Evolutionary conservation across 768 basidiomycete species (phyloP), one percentile per base, ranked within the genome.

Genomic region (Leccinellum luteum): DNA sequence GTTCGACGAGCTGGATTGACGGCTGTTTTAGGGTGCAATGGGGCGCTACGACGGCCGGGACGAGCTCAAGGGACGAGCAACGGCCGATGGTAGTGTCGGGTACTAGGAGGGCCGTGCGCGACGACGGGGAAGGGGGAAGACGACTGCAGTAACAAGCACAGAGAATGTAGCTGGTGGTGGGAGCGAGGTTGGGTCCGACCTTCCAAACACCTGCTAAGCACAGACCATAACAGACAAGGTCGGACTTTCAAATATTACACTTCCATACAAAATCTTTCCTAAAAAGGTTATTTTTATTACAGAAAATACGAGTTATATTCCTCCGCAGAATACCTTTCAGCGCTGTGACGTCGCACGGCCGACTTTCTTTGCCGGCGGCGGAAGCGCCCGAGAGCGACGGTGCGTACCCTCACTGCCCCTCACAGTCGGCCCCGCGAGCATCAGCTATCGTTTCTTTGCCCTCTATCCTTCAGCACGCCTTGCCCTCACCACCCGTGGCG

Each of bases 81-180:
- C 47, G 70, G 63, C 56, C 62, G 64, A 59, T 61, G 64, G 63
- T 53, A 58, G 30, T 62, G 66, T 62, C 62, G 64, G 67, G 59
- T 59, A 66, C 59, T 66, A 64, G 64, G 68, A 4, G 65, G 68
- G 62, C 73, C 75, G 70, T 75, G 77, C 78, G 78, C 74, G 35
- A 78, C 75, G 78, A 79, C 76, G 76, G 75, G 75, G 76, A 76
- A 66, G 74, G 73, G 70, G 62, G 49, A 65, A 70, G 70, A 72
- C 72, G 32, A 59, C 58, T 38, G 56, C 57, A 55, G 47, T 60
- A 65, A 59, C 71, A 67, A 72, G 63, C 57, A 60, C 66, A 69
- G 73, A 69, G 68, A 69, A 78, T 76, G 72, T n/a, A 41, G 38
- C 75, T 78, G 79, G 78, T 81, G 79, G 83, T 80, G 80, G 82